phyloP scores from a whole-genome alignment of 2,329 filamentous ascomycete genomes.

The Daldinia eschscholtzii region DNA sequence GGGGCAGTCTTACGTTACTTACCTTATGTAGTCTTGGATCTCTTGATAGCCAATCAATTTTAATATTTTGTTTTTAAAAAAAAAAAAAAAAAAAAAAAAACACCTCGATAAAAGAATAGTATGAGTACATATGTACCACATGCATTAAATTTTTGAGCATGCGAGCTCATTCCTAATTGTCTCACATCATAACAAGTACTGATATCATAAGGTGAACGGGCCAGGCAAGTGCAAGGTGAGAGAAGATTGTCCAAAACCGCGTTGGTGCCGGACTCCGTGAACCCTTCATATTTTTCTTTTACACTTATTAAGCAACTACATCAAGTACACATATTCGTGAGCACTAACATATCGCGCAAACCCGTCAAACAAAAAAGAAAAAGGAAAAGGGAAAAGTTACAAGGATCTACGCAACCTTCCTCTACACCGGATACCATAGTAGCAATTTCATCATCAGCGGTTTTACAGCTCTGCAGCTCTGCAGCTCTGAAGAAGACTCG shows the following conservation, averaged over 20 bases:
- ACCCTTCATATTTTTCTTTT: background rate
- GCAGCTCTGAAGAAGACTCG: background rate
- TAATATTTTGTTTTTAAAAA: background rate
- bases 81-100: background rate
- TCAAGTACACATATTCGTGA: too few species aligned
- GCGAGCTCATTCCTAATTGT: constrained; percentile 15
- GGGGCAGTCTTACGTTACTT: constrained; percentile 8
- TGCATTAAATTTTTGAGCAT: constrained; percentile 13
- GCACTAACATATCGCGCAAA: too few species aligned
- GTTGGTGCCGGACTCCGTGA: constrained; percentile 4
- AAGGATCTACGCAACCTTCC: background rate
- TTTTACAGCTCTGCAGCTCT: background rate
- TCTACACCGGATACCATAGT: background rate
- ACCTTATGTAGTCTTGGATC: background rate
- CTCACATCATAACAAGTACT: constrained; percentile 12
- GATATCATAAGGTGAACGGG: constrained; percentile 12
- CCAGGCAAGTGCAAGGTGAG: constrained; percentile 9
- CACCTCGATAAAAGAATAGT: constrained; percentile 14
- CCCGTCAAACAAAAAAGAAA: too few species aligned
- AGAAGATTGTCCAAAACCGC: background rate
- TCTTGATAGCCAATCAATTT: constrained; percentile 9
- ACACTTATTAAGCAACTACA: background rate
- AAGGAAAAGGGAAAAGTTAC: background rate
- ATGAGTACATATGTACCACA: background rate
- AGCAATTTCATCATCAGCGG: background rate